Base-by-base conservation (phyloP, 2,329 filamentous ascomycete species). In the Trichoderma citrinoviride region DNA sequence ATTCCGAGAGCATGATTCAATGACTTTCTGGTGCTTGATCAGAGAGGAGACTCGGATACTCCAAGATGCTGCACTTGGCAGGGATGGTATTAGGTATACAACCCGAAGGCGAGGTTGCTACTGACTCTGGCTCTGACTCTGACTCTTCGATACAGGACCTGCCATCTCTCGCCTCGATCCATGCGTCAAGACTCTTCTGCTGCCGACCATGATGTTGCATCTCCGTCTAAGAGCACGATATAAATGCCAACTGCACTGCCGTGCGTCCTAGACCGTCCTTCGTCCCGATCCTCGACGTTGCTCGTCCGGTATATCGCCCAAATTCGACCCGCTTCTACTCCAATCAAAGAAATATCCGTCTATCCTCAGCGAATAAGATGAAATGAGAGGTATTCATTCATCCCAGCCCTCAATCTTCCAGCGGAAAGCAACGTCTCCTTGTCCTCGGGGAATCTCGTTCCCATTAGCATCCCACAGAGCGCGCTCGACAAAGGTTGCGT, bases 381-480 rank as follows among this genome's bases (percentile, higher is more conserved):
- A 37, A 37, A 10, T 5, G 5, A 37, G 12, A 2, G 23, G 15
- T 17, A 12, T 19, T 19, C 40, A 60, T 3, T 74, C 73, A 1
- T 82, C 77, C 82, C 82, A 85, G 0, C 80, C 83, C 7, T 86
- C 80, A 67, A 89, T 83, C 65, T 78, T 76, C 70, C 87, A 89
- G 49, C 77, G 78, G 69, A 86, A 83, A 27, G 79, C 80, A 67
- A 83, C 73, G 65, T 89, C 87, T 2, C 83, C 85, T 64, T 83
- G 71, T 0, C 85, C 85, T 23, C 81, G 79, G 23, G 80, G 76
- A 49, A 89, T 78, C 2, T 78, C 72, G 58, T 85, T 83, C 8
- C 87, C 87, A 54, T 85, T 79, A 0, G 77, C 76, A 71, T 89
- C 86, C 79, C 81, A 89, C 47, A 89, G 75, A 5, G 85, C 82